phyloP scores from a whole-genome alignment of 768 basidiomycete species.

The Lactarius evosmus region DNA sequence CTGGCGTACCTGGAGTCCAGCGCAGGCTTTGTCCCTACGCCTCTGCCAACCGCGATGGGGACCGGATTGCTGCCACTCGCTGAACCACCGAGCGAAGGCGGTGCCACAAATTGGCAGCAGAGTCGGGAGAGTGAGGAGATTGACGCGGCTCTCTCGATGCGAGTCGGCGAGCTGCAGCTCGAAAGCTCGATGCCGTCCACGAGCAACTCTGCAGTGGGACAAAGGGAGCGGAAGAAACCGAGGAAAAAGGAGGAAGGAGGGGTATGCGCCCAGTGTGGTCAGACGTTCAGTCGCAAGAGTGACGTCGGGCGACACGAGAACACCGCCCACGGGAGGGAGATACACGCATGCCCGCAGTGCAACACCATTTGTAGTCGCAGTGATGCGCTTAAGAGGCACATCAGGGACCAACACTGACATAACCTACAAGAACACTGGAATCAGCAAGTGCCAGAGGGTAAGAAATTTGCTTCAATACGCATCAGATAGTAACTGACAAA shows the following conservation, averaged over 20 bases:
- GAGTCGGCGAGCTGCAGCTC: background rate
- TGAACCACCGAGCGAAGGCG: background rate
- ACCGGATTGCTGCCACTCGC: background rate
- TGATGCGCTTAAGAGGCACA: constrained; percentile 17
- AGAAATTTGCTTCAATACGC: background rate
- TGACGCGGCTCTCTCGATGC: background rate
- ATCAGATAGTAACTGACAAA: background rate
- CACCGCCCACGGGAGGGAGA: constrained; percentile 10
- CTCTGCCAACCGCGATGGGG: background rate
- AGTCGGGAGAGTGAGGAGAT: background rate
- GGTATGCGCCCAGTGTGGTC: constrained; percentile 11
- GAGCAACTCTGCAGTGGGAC: background rate
- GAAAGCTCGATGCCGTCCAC: background rate
- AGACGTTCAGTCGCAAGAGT: constrained; percentile 17
- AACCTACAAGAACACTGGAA: background rate
- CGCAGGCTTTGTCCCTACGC: background rate
- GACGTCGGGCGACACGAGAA: constrained; percentile 20
- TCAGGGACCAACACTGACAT: constrained; percentile 14
- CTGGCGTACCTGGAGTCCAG: background rate
- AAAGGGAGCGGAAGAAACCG: background rate
- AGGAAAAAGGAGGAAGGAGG: constrained; percentile 20
- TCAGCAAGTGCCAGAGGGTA: background rate
- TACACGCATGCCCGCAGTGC: constrained; percentile 16
- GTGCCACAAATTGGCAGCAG: background rate
- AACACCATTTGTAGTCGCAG: constrained; percentile 12